Conservation (phyloP, 768 basidiomycete species). For the Boletus vermiculosoides region DNA sequence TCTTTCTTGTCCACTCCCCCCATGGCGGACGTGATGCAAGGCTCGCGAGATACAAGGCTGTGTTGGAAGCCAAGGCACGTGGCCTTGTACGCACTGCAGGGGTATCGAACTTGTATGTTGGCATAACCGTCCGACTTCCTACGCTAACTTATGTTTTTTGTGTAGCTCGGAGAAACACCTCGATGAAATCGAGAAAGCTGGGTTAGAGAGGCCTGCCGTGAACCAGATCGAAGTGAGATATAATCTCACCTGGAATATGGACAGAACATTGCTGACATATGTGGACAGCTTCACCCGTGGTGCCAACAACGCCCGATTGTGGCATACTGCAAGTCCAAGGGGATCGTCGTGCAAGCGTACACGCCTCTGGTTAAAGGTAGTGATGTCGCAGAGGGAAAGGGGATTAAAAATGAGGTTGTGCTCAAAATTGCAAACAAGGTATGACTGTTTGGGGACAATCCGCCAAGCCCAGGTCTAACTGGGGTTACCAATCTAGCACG, state of each 20-base stretch:
- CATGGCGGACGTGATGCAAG: conserved; percentile 38
- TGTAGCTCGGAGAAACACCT: conserved; percentile 29
- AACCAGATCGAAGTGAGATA: conserved; percentile 29
- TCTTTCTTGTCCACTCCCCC: conserved; percentile 48
- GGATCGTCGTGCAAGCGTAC: conserved; percentile 68
- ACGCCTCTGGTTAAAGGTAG: conserved; percentile 63
- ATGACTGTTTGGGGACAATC: background rate
- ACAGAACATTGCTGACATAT: background rate
- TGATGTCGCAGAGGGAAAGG: conserved; percentile 14
- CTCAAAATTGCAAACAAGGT: conserved; percentile 58
- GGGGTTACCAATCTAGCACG: conserved; percentile 19
- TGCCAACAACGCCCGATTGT: conserved; percentile 80
- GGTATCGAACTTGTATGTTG: conserved; percentile 47
- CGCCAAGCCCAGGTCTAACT: background rate
- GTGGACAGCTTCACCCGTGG: conserved; percentile 64
- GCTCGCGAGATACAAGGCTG: conserved; percentile 40
- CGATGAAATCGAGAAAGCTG: conserved; percentile 23
- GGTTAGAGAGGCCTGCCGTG: conserved; percentile 29
- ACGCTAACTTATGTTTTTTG: background rate
- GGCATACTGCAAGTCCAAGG: conserved; percentile 59
- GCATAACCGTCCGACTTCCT: background rate
- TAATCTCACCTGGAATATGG: background rate
- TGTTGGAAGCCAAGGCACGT: conserved; percentile 33
- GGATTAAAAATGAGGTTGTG: conserved; percentile 51
- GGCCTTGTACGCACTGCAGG: conserved; percentile 42